Evolutionary conservation across 2,329 filamentous ascomycete species (phyloP), one percentile per base, ranked within the genome.

Genomic region (Allantophomopsis lycopodina): DNA sequence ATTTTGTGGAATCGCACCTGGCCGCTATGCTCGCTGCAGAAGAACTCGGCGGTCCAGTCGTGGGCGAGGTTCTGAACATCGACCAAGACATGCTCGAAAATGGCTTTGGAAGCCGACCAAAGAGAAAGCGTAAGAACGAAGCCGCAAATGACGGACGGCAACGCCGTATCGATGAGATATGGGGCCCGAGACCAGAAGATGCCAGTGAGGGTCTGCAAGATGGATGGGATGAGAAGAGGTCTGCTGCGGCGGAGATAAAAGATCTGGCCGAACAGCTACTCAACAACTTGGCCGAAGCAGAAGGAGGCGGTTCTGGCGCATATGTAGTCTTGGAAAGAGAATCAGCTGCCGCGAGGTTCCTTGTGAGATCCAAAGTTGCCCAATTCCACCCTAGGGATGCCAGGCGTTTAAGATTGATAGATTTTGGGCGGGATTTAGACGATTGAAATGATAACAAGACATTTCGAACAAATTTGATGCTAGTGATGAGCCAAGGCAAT

Each of bases 11-110:
- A 44, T 63, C 74, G 34, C 70, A 75, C 32, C 67, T 94, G 1
- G 81, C 82, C 1, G 61, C 72, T 3, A 83, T 89, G 75, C 65
- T 94, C 34, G 85, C 84, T 6, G 83, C 83, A 1, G 86, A 93
- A 60, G 83, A 87, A 52, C 67, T 88, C 1, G 86, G 86, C 7
- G 85, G 86, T 0, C 85, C 86, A 0, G 79, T 87, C 10, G 83
- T 88, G 1, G 83, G 86, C 3, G 80, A 85, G 47, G 65, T 79
- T 49, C 66, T 81, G 52, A 75, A 82, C 56, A 52, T 83, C 61
- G 60, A 77, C 64, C 49, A 70, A 7, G 70, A 80, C 35, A 71
- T 71, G 46, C 59, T 79, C 5, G 68, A 65, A 5, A 69, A 67
- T 7, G 75, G 73, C 2, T 79, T 79, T 55, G 78, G 65, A 47